Evolutionary conservation across 352 stramenopile genomes (phyloP).

Genomic region (Pythium plurisporium): DNA sequence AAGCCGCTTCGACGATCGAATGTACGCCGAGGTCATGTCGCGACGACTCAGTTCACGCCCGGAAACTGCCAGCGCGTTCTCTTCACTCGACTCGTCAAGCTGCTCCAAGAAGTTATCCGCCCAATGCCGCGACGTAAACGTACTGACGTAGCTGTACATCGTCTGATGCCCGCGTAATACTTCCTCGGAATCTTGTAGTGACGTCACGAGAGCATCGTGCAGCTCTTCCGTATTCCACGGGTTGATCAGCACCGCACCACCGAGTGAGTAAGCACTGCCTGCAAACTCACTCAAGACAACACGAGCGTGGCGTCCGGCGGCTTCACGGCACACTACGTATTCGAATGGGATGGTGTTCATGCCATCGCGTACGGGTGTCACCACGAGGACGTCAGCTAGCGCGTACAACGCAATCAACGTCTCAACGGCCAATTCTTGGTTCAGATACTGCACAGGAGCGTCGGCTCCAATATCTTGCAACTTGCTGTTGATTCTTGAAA

Average conservation of each 20-base stretch:
- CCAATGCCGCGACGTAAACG: slow-evolving; percentile 72
- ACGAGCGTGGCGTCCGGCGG: slow-evolving; percentile 55
- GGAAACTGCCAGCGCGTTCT: slow-evolving; percentile 60
- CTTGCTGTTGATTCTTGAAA: slow-evolving; percentile 91
- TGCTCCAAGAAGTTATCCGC: slow-evolving; percentile 78
- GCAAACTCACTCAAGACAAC: slow-evolving; percentile 91
- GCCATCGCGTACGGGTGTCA: slow-evolving; percentile 84
- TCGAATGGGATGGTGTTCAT: slow-evolving; percentile 92
- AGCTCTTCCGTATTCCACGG: slow-evolving; percentile 85
- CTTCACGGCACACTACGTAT: slow-evolving; percentile 86
- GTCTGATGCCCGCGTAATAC: slow-evolving; percentile 69
- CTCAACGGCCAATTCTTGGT: slow-evolving; percentile 83
- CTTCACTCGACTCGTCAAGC: slow-evolving; percentile 70
- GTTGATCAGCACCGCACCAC: slow-evolving; percentile 81
- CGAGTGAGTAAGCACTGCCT: slow-evolving; percentile 82
- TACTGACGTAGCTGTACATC: slow-evolving; percentile 82
- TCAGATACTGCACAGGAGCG: slow-evolving; percentile 89
- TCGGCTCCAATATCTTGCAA: slow-evolving; percentile 85
- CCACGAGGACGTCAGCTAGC: slow-evolving; percentile 75
- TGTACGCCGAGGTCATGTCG: slow-evolving; percentile 86
- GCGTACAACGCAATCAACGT: slow-evolving; percentile 87
- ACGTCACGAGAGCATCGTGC: slow-evolving; percentile 41
- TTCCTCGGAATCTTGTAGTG: slow-evolving; percentile 59
- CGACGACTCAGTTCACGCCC: slow-evolving; percentile 71
- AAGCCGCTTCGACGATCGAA: slow-evolving; percentile 54